phyloP scores from a whole-genome alignment of 2,329 filamentous ascomycete species.

The Ophiostoma tasmaniense region DNA sequence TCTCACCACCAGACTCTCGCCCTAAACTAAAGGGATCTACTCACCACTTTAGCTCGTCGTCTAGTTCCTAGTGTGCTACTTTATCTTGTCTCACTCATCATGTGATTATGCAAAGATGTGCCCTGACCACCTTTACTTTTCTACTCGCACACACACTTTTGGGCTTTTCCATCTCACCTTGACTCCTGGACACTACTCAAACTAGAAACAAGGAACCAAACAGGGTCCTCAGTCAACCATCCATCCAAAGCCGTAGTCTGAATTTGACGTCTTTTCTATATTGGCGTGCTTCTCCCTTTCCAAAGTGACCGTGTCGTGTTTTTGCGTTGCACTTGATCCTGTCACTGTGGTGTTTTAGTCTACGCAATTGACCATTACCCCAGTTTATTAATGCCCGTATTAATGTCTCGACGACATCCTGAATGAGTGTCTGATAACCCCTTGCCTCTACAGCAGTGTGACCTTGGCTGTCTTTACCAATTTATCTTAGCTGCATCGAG shows the following conservation, averaged over 20 bases:
- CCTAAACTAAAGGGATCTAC: not conserved
- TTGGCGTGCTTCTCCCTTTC: not conserved
- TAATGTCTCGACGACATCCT: not conserved
- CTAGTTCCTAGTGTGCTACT: not conserved
- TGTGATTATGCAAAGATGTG: not conserved
- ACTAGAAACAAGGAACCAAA: not conserved
- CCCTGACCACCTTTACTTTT: not conserved
- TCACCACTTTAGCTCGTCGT: not conserved
- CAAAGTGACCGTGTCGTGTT: not conserved
- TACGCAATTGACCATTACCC: not conserved
- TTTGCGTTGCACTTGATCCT: not conserved
- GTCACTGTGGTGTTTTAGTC: too few species aligned
- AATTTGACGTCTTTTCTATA: not conserved
- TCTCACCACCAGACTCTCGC: not conserved
- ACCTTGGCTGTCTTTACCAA: not conserved
- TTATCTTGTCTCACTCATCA: not conserved
- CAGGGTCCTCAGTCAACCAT: constrained; percentile 4
- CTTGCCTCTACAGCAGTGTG: not conserved
- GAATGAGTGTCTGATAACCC: not conserved
- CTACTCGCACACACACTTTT: not conserved
- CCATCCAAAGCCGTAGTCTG: not conserved
- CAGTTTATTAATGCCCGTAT: not conserved
- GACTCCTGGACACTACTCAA: too few species aligned
- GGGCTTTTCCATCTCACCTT: too few species aligned
- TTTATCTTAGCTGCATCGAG: not conserved